Evolutionary conservation across 140 eudicot species (phyloP).

Genomic region (Flaveria floridana): DNA sequence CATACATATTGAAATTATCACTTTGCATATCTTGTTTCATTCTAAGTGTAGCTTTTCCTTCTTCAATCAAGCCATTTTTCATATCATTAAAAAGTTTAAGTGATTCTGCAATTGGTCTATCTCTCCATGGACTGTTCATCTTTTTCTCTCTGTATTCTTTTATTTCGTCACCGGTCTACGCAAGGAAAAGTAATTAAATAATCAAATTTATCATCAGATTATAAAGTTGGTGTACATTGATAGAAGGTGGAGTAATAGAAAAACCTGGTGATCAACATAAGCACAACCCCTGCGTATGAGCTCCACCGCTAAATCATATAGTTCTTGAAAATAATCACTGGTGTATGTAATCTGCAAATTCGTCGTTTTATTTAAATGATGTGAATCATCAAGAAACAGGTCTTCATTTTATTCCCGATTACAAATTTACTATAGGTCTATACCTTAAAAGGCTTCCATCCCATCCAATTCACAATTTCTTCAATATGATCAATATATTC

Average conservation of each 20-base stretch:
- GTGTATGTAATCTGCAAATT: slow-evolving; percentile 80
- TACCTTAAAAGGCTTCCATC: slow-evolving; percentile 98
- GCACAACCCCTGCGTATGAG: slow-evolving; percentile 84
- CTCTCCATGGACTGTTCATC: slow-evolving; percentile 98
- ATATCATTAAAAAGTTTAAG: slow-evolving; percentile 75
- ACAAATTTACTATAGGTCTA: not conserved
- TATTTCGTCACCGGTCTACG: slow-evolving; percentile 79
- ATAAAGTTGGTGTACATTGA: not conserved
- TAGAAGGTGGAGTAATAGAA: not conserved
- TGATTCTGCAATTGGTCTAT: slow-evolving; percentile 75
- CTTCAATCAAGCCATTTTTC: slow-evolving; percentile 79
- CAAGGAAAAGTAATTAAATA: not conserved
- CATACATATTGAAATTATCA: slow-evolving; percentile 89
- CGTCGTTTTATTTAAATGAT: slow-evolving; percentile 5
- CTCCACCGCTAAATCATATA: slow-evolving; percentile 85
- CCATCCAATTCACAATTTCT: slow-evolving; percentile 96
- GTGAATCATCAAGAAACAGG: not conserved
- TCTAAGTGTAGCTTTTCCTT: slow-evolving; percentile 92
- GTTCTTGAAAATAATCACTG: slow-evolving; percentile 88
- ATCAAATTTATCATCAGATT: slow-evolving; percentile 1
- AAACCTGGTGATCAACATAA: slow-evolving; percentile 97
- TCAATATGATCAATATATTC: slow-evolving; percentile 95
- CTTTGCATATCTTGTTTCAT: slow-evolving; percentile 99
- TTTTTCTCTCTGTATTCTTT: slow-evolving; percentile 82
- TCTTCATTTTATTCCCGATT: not conserved